phyloP scores from a whole-genome alignment of 1,284 basidiomycete species.

The Austroboletus novae-zelandiae region DNA sequence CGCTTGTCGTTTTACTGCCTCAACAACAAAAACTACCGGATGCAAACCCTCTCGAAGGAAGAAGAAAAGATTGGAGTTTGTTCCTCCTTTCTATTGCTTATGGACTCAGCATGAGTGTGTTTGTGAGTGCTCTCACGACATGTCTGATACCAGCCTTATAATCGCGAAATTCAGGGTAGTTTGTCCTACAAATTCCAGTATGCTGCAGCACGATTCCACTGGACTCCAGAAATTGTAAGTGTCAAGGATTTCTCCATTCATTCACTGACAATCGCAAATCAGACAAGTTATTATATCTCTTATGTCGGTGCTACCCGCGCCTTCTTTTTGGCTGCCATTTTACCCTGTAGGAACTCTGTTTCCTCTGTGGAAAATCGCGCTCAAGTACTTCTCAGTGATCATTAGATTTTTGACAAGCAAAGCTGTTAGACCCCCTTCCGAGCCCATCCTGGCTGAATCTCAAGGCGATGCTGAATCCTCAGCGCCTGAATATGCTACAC shows the following conservation, averaged over 20 bases:
- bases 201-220: conserved; percentile 61
- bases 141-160: conserved; percentile 2
- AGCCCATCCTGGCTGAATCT: conserved; percentile 9
- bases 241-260: neutral
- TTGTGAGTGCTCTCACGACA: conserved; percentile 42
- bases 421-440: conserved; percentile 35
- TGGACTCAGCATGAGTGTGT: conserved; percentile 51
- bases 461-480: conserved; percentile 13
- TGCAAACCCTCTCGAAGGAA: conserved; percentile 38
- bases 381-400: conserved; percentile 38
- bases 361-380: neutral
- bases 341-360: conserved; percentile 56
- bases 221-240: conserved; percentile 70
- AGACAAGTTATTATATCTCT: conserved; percentile 80
- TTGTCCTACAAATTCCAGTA: conserved; percentile 70
- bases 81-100: conserved; percentile 55
- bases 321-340: conserved; percentile 55
- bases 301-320: conserved; percentile 59
- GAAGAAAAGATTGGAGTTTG: conserved; percentile 68
- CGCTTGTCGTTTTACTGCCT: conserved; percentile 67
- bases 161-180: conserved; percentile 50
- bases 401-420: conserved; percentile 52
- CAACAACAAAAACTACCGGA: conserved; percentile 17
- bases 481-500: conserved; percentile 5
- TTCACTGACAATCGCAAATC: conserved; percentile 7